phyloP scores from a whole-genome alignment of 2,329 filamentous ascomycete genomes.

The Trichoderma gracile region DNA sequence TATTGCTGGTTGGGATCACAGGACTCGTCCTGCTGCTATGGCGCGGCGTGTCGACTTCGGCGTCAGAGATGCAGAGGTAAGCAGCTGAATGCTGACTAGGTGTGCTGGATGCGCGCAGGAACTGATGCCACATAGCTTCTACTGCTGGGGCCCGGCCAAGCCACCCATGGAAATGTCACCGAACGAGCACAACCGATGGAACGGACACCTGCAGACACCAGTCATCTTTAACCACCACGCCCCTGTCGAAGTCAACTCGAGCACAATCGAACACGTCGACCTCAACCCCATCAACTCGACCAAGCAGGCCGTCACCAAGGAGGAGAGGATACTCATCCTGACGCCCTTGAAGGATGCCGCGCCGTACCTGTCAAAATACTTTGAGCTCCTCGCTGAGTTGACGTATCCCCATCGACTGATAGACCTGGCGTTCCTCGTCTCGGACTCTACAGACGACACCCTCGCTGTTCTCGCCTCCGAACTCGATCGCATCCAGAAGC shows the following conservation, averaged over 20 bases:
- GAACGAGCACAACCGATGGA: constrained; percentile 90
- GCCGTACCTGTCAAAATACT: constrained; percentile 80
- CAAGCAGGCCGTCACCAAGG: constrained; percentile 72
- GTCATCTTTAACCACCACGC: constrained; percentile 96
- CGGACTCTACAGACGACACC: constrained; percentile 89
- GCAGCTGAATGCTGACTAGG: constrained; percentile 31
- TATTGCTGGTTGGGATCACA: constrained; percentile 70
- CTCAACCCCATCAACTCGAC: constrained; percentile 85
- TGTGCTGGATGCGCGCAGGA: background rate
- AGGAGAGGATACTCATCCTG: constrained; percentile 86
- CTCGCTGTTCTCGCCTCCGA: constrained; percentile 82
- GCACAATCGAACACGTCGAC: constrained; percentile 75
- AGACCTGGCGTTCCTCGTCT: constrained; percentile 90
- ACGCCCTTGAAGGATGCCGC: constrained; percentile 92
- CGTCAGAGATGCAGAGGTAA: constrained; percentile 89
- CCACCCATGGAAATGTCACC: constrained; percentile 93
- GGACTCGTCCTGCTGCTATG: constrained; percentile 79
- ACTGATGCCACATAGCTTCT: constrained; percentile 64
- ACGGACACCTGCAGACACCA: constrained; percentile 83
- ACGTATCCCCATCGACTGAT: constrained; percentile 95
- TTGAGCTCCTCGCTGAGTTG: constrained; percentile 85
- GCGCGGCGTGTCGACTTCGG: constrained; percentile 78
- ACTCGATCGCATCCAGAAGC: constrained; percentile 82
- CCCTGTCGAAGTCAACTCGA: constrained; percentile 79
- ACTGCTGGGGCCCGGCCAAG: constrained; percentile 94